phyloP scores from a whole-genome alignment of 495 filamentous ascomycete genomes.

The Diplogelasinospora grovesii region DNA sequence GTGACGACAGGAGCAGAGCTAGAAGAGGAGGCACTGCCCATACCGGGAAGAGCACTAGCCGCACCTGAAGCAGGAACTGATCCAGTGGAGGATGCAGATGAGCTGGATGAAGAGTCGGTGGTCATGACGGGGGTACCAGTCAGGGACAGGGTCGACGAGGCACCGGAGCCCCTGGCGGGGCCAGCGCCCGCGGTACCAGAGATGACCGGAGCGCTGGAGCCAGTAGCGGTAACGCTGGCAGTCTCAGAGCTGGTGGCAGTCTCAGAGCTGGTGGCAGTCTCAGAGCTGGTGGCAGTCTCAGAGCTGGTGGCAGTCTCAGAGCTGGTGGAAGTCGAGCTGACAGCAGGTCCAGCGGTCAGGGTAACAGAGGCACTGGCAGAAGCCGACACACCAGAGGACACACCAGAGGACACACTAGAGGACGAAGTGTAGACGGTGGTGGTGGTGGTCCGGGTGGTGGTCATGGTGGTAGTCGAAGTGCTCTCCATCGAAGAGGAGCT shows the following conservation, averaged over 20 bases:
- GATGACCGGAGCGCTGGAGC: neutral
- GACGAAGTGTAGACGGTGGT: constrained; percentile 21
- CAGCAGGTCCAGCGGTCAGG: neutral
- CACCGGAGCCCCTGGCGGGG: constrained; percentile 11
- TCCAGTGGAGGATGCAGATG: neutral
- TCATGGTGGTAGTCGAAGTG: constrained; percentile 18
- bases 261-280: constrained; percentile 13
- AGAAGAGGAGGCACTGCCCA: no score
- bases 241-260: constrained; percentile 6
- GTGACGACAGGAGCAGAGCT: no score
- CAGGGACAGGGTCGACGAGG: constrained; percentile 30
- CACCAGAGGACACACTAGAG: neutral
- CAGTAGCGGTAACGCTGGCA: constrained; percentile 8
- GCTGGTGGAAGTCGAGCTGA: neutral
- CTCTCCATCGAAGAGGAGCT: constrained; percentile 16
- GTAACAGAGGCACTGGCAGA: no score
- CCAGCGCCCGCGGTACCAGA: constrained; percentile 2
- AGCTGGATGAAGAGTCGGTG: neutral
- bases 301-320: constrained; percentile 6
- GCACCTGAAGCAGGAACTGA: no score
- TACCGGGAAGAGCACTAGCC: no score
- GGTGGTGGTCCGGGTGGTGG: neutral
- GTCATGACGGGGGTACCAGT: neutral
- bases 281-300: neutral
- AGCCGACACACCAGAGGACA: neutral